Evolutionary conservation across 805 yeast species (phyloP).

Genomic region (Starmerella tilneyi): DNA sequence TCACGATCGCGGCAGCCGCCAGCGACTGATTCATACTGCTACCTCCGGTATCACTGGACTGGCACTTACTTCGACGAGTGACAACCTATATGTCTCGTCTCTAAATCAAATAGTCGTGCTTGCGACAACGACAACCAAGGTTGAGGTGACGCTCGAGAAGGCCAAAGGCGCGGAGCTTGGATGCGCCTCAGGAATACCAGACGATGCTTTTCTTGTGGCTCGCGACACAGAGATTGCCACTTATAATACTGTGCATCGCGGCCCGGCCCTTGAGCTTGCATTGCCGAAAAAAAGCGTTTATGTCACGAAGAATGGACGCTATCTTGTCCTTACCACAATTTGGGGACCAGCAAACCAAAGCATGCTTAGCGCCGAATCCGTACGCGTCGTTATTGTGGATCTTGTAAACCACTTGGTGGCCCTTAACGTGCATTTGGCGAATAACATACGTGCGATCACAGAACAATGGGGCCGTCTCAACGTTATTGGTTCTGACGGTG

Average conservation of each 20-base stretch:
- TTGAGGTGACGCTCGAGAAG: slow-evolving; percentile 40
- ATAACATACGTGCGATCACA: slow-evolving; percentile 51
- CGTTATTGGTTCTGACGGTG: slow-evolving; percentile 64
- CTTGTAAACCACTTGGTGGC: slow-evolving; percentile 58
- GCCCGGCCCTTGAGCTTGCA: slow-evolving; percentile 45
- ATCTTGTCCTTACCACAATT: slow-evolving; percentile 40
- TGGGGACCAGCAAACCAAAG: slow-evolving; percentile 10
- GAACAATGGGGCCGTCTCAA: slow-evolving; percentile 47
- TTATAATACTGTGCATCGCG: slow-evolving; percentile 37
- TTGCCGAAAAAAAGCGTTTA: slow-evolving; percentile 45
- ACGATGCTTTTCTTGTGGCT: slow-evolving; percentile 53
- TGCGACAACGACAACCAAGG: slow-evolving; percentile 48
- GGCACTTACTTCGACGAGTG: slow-evolving; percentile 38
- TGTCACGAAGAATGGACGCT: slow-evolving; percentile 36
- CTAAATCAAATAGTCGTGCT: slow-evolving; percentile 61
- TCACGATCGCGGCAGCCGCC: slow-evolving; percentile 84
- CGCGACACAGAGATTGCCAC: slow-evolving; percentile 52
- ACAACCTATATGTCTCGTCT: slow-evolving; percentile 57
- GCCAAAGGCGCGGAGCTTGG: slow-evolving; percentile 40
- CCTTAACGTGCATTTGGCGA: slow-evolving; percentile 57
- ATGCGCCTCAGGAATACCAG: slow-evolving; percentile 31
- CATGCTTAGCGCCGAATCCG: slow-evolving; percentile 32
- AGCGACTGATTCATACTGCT: slow-evolving; percentile 60
- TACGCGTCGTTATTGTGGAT: slow-evolving; percentile 59
- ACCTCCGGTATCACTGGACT: slow-evolving; percentile 73